Evolutionary conservation across 164 flowering plant species (phyloP), one percentile per base, ranked within the genome.

Genomic region (Litsea cubeba): DNA sequence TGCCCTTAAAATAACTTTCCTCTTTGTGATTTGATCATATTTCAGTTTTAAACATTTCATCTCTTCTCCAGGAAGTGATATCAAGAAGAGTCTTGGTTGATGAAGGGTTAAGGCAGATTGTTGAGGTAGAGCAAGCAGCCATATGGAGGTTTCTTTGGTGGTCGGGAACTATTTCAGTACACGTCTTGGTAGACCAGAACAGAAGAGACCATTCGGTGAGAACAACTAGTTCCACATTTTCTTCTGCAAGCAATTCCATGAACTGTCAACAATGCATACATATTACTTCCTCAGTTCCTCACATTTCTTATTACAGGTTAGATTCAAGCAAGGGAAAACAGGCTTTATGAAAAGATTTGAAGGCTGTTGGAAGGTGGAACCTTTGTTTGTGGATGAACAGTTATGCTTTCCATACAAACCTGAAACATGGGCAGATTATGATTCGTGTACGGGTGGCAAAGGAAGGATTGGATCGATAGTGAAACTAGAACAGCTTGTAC

Each of bases 131-230:
- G 79, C 98, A 95, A 87, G 96, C 97, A 50, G 98, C 97, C 51
- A 63, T 90, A 62, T 95, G 99, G 99, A 89, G 79, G 81, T 95
- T 95, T 63, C 98, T 95, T 71, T 95, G 97, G 97, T 93, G 92
- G 92, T 93, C 98, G 10, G 99, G 98, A 63, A 90, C 91, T 26
- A 88, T 95, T 49, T 76, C 95, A 18, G 93, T 95, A 46, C 95
- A 93, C 86, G 97, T 95, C 77, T 25, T 91, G n/a, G 99, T 93
- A 17, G 99, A 93, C 71, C 99, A 95, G 72, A 92, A 95, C 83
- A 85, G 98, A 84, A 77, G 82, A 69, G 88, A 93, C 78, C 74
- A 89, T 79, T 76, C 98, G 26, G 99, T 95, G 81, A 87, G 90
- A 49, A 69, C 23, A 46, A 65, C 23, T 58, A 1, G 23, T 12